Evolutionary conservation across 768 basidiomycete genomes (phyloP), one percentile per base, ranked within the genome.

Genomic region (Rhodosporidiobolus odoratus): DNA sequence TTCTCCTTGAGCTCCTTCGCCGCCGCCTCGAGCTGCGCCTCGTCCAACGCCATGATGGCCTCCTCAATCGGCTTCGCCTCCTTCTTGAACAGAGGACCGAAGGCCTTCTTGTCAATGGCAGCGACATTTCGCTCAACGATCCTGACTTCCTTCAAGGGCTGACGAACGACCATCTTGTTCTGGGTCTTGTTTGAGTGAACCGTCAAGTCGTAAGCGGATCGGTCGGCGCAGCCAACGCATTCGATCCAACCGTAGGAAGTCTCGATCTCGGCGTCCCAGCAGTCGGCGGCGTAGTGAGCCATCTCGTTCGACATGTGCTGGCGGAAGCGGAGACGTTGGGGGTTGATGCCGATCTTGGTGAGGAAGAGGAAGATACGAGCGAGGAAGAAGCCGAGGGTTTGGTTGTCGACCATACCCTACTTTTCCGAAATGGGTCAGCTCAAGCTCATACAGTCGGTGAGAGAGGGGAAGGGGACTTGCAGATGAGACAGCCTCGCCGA

Each of bases 261-360:
- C 72, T 92, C 85, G 74, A 98, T 97, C 82, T 99, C 96, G 52
- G 94, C 96, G 78, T 99, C 96, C 96, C 96, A 99, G 81, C 96
- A 99, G 81, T 98, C 95, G 47, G 92, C 86, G 64, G 96, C 95
- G 79, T 99, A 99, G 80, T 98, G 96, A 2, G 96, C 96, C 95
- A 98, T 98, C 83, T 98, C 96, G 81, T 98, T 99, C 45, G 82
- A 85, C 96, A 98, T 98, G 80, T 99, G 96, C 78, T 99, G 96
- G 41, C 96, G 85, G 86, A 97, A 98, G 62, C 96, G 86, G 72
- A 97, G 82, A 13, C 92, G 86, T 57, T 78, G 72, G 21, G 88
- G 87, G 82, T 94, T 84, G 80, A 99, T 89, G 69, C 95, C 96
- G 77, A 98, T 91, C 81, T 89, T 89, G 75, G 87, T 76, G 60